Evolutionary conservation across 164 flowering plant genomes (phyloP).

Genomic region (Cinnamomum micranthum): DNA sequence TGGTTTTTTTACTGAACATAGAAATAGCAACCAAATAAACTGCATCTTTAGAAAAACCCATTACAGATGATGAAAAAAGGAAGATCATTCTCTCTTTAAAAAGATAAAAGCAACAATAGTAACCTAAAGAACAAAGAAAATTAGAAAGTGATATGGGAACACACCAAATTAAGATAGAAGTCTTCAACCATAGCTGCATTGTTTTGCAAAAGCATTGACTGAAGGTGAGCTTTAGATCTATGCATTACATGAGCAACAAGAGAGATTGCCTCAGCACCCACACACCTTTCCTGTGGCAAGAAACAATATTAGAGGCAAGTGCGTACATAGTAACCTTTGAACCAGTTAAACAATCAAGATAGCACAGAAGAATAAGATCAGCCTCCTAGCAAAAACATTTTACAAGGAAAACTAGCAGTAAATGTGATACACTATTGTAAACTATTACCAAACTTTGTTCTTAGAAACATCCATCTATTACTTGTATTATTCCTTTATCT

Average conservation of each 20-base stretch:
- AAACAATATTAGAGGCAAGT: neutral
- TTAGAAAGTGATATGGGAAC: conserved; percentile 8
- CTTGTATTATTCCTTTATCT: too few species aligned
- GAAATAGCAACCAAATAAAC: neutral
- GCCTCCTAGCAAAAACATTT: neutral
- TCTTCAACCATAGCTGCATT: conserved; percentile 74
- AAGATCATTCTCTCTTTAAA: neutral
- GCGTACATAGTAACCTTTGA: neutral
- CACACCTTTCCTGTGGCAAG: conserved; percentile 88
- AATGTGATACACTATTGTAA: too few species aligned
- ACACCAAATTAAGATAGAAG: conserved; percentile 75
- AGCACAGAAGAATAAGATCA: neutral
- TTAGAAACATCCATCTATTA: too few species aligned
- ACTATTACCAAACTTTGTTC: too few species aligned
- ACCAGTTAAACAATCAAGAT: neutral
- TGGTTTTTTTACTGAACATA: neutral
- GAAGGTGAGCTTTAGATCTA: conserved; percentile 85
- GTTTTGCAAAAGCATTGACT: conserved; percentile 71
- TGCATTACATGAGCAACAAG: conserved; percentile 75
- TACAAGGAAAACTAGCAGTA: too few species aligned
- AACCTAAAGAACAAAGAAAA: neutral
- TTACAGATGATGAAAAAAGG: neutral
- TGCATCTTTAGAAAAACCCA: neutral
- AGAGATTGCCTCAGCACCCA: conserved; percentile 68
- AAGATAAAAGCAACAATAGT: neutral